Percentiles rank a stretch among this genome's conserved stretches.
phyloP scores from a whole-genome alignment of 1,284 basidiomycete species.

The Apiotrichum sp. region DNA sequence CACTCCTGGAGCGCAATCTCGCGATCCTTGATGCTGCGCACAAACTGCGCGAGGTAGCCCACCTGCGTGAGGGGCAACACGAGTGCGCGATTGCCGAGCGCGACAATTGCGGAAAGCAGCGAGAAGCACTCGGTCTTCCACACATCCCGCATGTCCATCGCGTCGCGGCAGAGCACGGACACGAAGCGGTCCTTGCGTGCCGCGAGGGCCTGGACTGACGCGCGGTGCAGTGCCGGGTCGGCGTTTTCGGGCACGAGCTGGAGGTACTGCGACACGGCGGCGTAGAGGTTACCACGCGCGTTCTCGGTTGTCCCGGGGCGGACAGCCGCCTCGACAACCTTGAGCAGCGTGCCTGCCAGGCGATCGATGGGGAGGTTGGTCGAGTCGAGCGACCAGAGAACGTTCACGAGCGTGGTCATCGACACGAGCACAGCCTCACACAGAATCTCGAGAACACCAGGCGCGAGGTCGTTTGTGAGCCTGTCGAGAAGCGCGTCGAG shows the following conservation, averaged over 20 bases:
- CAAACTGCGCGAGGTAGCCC: constrained; percentile 78
- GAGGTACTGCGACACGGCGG: constrained; percentile 79
- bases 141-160: constrained; percentile 87
- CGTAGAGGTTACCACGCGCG: constrained; percentile 96
- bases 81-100: constrained; percentile 56
- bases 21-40: constrained; percentile 73
- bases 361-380: constrained; percentile 72
- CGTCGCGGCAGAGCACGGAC: constrained; percentile 74
- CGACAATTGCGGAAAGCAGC: constrained; percentile 52
- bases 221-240: constrained; percentile 51
- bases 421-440: constrained; percentile 74
- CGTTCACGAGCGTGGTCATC: constrained; percentile 75
- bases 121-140: constrained; percentile 83
- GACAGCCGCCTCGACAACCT: constrained; percentile 67
- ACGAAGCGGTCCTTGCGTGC: constrained; percentile 63
- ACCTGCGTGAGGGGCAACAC: constrained; percentile 59
- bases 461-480: constrained; percentile 53
- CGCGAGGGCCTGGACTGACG: constrained; percentile 58
- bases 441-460: constrained; percentile 69
- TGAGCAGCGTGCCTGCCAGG: constrained; percentile 67
- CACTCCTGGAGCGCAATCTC: constrained; percentile 73
- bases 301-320: constrained; percentile 74
- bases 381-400: constrained; percentile 54
- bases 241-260: constrained; percentile 52
- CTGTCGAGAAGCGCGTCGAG: constrained; percentile 60